Evolutionary conservation across 139 green algal species (phyloP).

Genomic region (Trebouxia sp.): DNA sequence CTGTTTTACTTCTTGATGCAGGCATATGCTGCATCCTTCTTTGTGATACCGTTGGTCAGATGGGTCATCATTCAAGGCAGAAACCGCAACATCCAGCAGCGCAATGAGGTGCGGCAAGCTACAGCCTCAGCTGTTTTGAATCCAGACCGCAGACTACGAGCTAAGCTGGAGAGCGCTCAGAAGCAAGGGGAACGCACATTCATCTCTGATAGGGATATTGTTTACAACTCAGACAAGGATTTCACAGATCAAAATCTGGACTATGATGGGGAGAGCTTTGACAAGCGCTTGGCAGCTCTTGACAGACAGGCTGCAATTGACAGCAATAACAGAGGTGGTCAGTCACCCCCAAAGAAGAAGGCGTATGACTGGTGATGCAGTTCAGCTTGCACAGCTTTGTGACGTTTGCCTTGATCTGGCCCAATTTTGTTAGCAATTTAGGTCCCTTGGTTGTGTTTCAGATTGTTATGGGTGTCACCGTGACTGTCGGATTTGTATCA

Average conservation of each 20-base stretch:
- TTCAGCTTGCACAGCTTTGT: too few species aligned
- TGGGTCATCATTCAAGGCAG: constrained; percentile 49
- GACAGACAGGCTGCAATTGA: neutral
- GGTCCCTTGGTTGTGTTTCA: too few species aligned
- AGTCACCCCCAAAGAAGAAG: neutral
- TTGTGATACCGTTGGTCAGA: constrained; percentile 78
- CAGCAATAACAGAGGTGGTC: constrained; percentile 2
- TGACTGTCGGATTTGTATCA: too few species aligned
- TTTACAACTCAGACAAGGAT: constrained; percentile 35
- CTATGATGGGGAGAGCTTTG: constrained; percentile 17
- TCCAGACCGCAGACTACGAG: neutral
- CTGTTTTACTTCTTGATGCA: constrained; percentile 47
- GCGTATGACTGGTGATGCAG: neutral
- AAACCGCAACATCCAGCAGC: constrained; percentile 75
- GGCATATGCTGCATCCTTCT: constrained; percentile 88
- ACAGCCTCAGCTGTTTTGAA: constrained; percentile 1
- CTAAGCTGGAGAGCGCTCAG: constrained; percentile 18
- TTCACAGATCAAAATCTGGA: constrained; percentile 1
- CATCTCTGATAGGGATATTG: constrained; percentile 30
- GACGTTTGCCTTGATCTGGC: too few species aligned
- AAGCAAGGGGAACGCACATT: constrained; percentile 5
- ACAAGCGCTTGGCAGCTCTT: constrained; percentile 2
- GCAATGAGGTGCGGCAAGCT: constrained; percentile 65
- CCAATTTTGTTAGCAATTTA: too few species aligned
- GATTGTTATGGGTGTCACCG: too few species aligned